A percentile compares a stretch with the other conserved stretches of the same genome.
Conservation (phyloP, 106 monocot species). For the Narthecium ossifragum region DNA sequence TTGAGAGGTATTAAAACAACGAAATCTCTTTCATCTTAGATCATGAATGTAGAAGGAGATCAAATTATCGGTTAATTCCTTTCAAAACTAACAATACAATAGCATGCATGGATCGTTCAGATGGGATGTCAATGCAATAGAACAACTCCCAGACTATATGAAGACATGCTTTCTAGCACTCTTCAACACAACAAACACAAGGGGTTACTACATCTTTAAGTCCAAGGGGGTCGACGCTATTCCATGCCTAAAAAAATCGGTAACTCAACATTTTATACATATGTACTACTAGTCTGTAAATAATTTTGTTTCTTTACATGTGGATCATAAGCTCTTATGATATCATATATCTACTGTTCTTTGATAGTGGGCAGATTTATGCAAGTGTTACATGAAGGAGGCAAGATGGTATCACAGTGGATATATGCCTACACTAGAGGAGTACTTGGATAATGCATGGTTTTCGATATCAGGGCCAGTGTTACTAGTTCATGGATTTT, state of each 20-base stretch:
- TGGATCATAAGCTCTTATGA: too few relatives aligned
- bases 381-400: constrained; percentile 20
- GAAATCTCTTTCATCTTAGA: too few relatives aligned
- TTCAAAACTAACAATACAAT: neutral
- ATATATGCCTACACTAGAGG: constrained; percentile 18
- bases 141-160: constrained; percentile 28
- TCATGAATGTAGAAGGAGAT: neutral
- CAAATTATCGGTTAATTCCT: too few relatives aligned
- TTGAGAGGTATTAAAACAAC: constrained; percentile 26
- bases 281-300: too few relatives aligned
- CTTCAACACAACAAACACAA: constrained; percentile 18
- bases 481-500: neutral
- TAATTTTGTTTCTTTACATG: too few relatives aligned
- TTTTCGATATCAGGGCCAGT: constrained; percentile 7
- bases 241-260: constrained; percentile 8
- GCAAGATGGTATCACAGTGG: constrained; percentile 20
- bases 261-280: too few relatives aligned
- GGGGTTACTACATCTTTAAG: neutral
- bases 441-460: constrained; percentile 21
- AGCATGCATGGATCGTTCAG: constrained; percentile 1
- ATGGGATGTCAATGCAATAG: constrained; percentile 17
- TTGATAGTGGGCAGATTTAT: constrained; percentile 26
- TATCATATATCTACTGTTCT: too few relatives aligned
- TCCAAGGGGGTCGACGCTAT: constrained; percentile 1
- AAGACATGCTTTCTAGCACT: constrained; percentile 17